Conservation (phyloP, 2,329 filamentous ascomycete species). For the Colletotrichum coccodes region DNA sequence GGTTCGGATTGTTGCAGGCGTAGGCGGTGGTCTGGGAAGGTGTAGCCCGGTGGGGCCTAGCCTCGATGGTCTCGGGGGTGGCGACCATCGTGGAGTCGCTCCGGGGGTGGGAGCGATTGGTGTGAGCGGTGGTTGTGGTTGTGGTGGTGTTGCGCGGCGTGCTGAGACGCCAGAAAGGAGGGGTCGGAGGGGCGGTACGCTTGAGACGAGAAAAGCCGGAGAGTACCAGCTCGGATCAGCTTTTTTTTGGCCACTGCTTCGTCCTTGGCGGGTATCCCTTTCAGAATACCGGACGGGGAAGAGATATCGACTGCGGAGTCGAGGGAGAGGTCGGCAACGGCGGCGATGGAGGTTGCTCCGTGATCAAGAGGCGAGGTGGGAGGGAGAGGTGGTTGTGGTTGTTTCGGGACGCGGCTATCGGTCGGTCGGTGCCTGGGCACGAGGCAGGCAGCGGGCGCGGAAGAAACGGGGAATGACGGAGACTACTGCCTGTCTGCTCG, state of each 20-base stretch:
- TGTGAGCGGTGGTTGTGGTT: background rate
- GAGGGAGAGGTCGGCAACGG: background rate
- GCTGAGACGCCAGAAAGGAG: constrained; percentile 14
- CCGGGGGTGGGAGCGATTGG: too few species aligned
- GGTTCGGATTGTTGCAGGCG: constrained; percentile 64
- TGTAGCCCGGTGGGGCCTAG: constrained; percentile 52
- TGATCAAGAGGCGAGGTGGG: background rate
- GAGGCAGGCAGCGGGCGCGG: constrained; percentile 1
- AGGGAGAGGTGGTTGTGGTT: background rate
- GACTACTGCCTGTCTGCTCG: background rate
- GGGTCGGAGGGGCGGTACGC: background rate
- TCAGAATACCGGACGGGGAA: background rate
- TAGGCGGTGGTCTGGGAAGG: constrained; percentile 70
- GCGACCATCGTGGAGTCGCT: constrained; percentile 29
- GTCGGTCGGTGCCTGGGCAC: constrained; percentile 11
- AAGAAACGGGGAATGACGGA: constrained; percentile 27
- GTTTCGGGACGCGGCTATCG: constrained; percentile 21
- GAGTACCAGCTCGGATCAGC: background rate
- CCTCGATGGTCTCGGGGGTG: constrained; percentile 31
- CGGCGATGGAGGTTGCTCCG: background rate
- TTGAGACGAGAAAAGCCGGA: background rate
- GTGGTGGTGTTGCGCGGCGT: background rate
- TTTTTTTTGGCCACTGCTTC: background rate
- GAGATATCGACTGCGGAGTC: background rate
- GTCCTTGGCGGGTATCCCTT: background rate